Conservation (phyloP, 192 early-diverging fungal genomes). For the Dispira simplex region DNA sequence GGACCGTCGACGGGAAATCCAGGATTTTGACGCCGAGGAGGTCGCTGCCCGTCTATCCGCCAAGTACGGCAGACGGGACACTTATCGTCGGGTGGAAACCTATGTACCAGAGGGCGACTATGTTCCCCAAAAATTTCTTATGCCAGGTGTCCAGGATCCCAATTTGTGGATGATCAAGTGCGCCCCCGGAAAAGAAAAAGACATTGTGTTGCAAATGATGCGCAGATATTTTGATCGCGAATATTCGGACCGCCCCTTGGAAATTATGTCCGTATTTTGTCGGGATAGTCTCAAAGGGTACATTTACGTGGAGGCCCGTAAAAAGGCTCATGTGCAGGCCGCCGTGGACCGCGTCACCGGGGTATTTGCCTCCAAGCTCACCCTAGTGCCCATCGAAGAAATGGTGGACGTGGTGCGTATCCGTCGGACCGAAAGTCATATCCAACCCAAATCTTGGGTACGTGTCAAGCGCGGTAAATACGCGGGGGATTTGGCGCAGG, state of each 20-base stretch:
- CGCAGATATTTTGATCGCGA: conserved; percentile 55
- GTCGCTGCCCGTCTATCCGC: conserved; percentile 58
- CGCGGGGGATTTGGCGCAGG: conserved; percentile 83
- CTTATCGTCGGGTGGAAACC: conserved; percentile 28
- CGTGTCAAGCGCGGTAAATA: conserved; percentile 86
- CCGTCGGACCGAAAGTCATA: conserved; percentile 33
- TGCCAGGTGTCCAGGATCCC: conserved; percentile 77
- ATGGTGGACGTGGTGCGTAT: conserved; percentile 82
- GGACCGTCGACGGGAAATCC: conserved; percentile 45
- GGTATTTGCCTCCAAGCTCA: conserved; percentile 50
- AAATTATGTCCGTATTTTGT: conserved; percentile 68
- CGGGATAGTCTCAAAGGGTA: conserved; percentile 77
- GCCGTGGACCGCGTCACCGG: conserved; percentile 64
- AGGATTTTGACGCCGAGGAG: conserved; percentile 69
- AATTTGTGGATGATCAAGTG: conserved; percentile 84
- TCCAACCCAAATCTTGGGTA: conserved; percentile 66
- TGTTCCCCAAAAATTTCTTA: conserved; percentile 60
- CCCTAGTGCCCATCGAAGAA: conserved; percentile 77
- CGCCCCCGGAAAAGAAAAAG: conserved; percentile 75
- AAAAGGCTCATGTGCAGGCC: conserved; percentile 59
- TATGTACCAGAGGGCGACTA: conserved; percentile 26
- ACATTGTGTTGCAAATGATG: conserved; percentile 67
- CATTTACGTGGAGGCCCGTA: conserved; percentile 80
- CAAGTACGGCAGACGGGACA: conserved; percentile 34
- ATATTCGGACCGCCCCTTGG: conserved; percentile 36